Evolutionary conservation across 352 stramenopile genomes (phyloP), one percentile per base, ranked within the genome.

Genomic region (Globisporangium recalcitrans): DNA sequence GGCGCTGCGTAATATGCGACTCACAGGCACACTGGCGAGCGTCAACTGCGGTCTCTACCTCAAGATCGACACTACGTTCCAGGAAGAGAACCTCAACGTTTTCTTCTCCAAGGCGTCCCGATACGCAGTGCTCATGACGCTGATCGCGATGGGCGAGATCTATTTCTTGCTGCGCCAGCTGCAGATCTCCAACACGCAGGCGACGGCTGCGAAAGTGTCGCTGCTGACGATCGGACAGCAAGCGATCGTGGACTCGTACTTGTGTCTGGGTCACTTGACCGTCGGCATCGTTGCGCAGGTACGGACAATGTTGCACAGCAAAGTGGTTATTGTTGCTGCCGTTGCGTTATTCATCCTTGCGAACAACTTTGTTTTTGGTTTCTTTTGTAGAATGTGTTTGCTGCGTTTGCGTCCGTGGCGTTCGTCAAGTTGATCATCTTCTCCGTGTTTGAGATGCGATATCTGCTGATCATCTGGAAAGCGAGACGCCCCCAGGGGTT

Each of bases 351-450:
- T 9, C 5, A 31, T 52, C 21, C 5, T 9, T 52, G 21, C 29
- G 62, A 26, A 38, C 44, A 29, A 27, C 44, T 52, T 7, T 13
- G 21, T 31, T 40, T 29, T 24, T 26, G 59, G 22, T 40, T 31
- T 27, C 21, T 13, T 67, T 34, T 24, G 22, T 76, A 98, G 73
- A 93, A 95, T n/a, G 82, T 99, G 13, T 98, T 99, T 68, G 94
- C 91, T 4, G 87, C 96, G 4, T 98, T 99, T 74, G 94, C 93
- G 1, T 97, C 86, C 27, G 92, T 98, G 31, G 95, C 96, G 5
- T 99, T 99, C 60, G 97, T 99, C 57, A 98, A 99, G 78, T 80
- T 99, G 6, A 89, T 99, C 52, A 98, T 98, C 56, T 99, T 99
- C 68, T 98, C 95, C 40, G 92, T 99, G 40, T 98, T 99, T 67